These are phyloP conservation scores for Aeschynomene evenia DNA, from an alignment of 306 rosid genomes.

Conservation along the genomic window DNA sequence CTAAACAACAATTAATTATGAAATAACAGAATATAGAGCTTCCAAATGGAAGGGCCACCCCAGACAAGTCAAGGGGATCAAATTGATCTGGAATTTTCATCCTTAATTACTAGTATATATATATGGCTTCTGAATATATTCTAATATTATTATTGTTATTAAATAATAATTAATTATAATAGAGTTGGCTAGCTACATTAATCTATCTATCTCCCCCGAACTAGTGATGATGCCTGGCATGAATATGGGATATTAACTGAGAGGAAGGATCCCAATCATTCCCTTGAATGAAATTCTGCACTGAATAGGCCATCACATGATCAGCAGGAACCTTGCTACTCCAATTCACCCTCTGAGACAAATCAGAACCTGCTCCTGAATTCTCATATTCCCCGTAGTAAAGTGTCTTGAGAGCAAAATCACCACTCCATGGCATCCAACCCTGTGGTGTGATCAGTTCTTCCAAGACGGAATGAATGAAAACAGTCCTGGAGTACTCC, in stretches of 20 bases:
- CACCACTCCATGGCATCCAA: constrained; percentile 77
- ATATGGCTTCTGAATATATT: background rate
- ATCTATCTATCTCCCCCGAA: no score
- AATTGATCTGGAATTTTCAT: background rate
- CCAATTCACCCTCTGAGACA: constrained; percentile 58
- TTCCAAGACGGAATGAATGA: constrained; percentile 49
- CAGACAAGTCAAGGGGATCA: background rate
- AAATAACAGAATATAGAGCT: background rate
- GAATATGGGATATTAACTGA: background rate
- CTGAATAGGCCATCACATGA: constrained; percentile 55
- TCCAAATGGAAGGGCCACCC: background rate
- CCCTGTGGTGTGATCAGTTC: constrained; percentile 52
- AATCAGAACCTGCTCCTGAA: constrained; percentile 49
- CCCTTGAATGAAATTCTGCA: constrained; percentile 82
- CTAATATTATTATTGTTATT: background rate
- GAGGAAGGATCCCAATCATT: constrained; percentile 58
- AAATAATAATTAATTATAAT: constrained; percentile 6
- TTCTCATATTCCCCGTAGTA: constrained; percentile 73
- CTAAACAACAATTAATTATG: background rate
- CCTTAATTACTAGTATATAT: no score
- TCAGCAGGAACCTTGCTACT: constrained; percentile 56
- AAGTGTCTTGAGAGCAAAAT: constrained; percentile 65
- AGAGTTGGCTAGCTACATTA: background rate
- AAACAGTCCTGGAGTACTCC: constrained; percentile 72
- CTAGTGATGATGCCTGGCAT: background rate